phyloP scores from a whole-genome alignment of 768 basidiomycete genomes.

The Lactarius hengduanensis region DNA sequence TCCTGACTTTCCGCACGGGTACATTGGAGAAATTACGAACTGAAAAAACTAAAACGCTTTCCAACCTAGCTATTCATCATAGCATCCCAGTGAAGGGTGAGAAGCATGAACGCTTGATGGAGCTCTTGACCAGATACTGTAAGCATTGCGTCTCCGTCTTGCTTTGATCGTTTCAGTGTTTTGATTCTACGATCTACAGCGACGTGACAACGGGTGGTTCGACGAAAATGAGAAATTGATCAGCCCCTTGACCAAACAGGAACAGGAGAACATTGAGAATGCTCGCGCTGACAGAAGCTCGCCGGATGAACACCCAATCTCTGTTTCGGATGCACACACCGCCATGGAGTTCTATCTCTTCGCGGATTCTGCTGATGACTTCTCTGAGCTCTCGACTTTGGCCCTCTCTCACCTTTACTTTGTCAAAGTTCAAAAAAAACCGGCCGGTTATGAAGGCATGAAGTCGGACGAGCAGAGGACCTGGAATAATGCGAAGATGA shows the following conservation, averaged over 20 bases:
- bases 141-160: background rate
- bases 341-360: conserved; percentile 2
- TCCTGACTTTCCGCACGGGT: background rate
- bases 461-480: background rate
- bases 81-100: background rate
- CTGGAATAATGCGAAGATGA: background rate
- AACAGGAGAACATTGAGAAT: background rate
- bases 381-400: background rate
- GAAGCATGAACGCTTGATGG: background rate
- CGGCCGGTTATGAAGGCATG: background rate
- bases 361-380: background rate
- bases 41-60: background rate
- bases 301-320: background rate
- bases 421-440: background rate
- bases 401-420: background rate
- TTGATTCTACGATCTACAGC: background rate
- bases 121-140: background rate
- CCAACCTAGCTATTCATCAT: background rate
- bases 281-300: background rate
- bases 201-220: background rate
- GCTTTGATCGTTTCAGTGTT: background rate
- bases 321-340: background rate
- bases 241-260: background rate
- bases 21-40: background rate
- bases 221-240: background rate